Evolutionary conservation across 2,329 filamentous ascomycete genomes (phyloP), one percentile per base, ranked within the genome.

Genomic region (Didymella keratinophila): DNA sequence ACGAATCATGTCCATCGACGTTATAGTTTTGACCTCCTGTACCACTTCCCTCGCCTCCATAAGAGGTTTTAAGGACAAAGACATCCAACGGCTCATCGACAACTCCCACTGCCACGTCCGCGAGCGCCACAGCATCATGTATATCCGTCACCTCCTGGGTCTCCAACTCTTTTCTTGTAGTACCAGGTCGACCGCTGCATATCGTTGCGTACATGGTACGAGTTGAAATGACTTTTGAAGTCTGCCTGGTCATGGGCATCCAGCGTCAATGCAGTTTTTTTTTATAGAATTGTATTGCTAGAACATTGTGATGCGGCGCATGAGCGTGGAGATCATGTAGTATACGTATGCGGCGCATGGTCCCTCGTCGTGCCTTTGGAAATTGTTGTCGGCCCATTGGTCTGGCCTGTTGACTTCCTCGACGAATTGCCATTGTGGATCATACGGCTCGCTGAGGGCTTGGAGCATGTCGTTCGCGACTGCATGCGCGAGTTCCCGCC

Each of bases 201-300:
- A 12, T n/a, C 10, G 2, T 41, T 45, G 12, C 52, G 37, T 1
- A 52, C 18, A 6, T 59, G 53, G 43, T 72, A 58, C 18, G n/a
- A 39, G 16, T 20, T 36, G 7, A 36, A 36, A 4, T n/a, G 16
- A 14, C 14, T 12, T 11, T 5, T 32, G 30, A 32, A 14, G 12
- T 32, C 30, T 8, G 16, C 5, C 8, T 18, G 32, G 32, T 7
- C n/a, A 16, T 36, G 14, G 5, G 2, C 32, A n/a, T 36, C 14
- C 2, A 39, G 18, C 7, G 4, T n/a, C 4, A 39, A 20, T 5
- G 2, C 36, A 20, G n/a, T 11, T 7, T 7, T 39, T 18, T 3
- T 18, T 7, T 8, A 18, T 8, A 3, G 36, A 7, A 20, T 9
- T 18, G 36, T 18, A 7, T 0, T 4, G 8, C 5, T 20, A 18